A percentile compares a stretch with the other conserved stretches of the same genome.
These are phyloP conservation scores for Sphagnum contortum DNA, from an alignment of 225 moss, liverwort and hornwort genomes.

Conservation along the genomic window DNA sequence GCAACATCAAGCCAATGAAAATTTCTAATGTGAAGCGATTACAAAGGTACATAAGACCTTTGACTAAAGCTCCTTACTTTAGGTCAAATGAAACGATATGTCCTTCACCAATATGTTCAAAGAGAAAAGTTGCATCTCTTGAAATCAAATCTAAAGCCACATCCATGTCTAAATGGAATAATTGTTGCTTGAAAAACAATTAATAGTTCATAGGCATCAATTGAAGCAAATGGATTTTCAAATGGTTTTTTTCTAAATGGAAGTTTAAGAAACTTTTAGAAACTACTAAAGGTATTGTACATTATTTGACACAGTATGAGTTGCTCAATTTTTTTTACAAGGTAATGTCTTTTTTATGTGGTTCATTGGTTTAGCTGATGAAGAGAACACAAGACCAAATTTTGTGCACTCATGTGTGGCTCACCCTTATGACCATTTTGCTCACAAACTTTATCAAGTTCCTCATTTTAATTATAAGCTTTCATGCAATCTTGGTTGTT, in stretches of 20 bases:
- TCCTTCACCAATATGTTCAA: constrained; percentile 29
- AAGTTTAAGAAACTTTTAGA: constrained; percentile 7
- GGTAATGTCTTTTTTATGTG: constrained; percentile 8
- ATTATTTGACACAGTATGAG: constrained; percentile 17
- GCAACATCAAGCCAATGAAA: constrained; percentile 92
- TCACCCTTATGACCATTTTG: constrained; percentile 18
- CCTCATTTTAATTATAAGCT: constrained; percentile 1
- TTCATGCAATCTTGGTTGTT: constrained; percentile 6
- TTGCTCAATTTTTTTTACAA: constrained; percentile 25
- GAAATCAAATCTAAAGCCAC: constrained; percentile 41
- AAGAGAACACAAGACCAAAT: constrained; percentile 15
- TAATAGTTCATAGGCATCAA: neutral
- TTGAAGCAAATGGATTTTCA: constrained; percentile 6
- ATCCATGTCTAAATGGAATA: constrained; percentile 52
- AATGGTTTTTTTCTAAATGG: neutral
- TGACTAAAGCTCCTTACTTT: constrained; percentile 12
- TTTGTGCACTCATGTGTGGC: constrained; percentile 13
- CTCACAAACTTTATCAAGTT: constrained; percentile 7
- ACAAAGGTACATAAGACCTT: constrained; percentile 53
- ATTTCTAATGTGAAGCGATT: constrained; percentile 65
- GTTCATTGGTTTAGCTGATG: constrained; percentile 19
- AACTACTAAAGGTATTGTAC: constrained; percentile 25
- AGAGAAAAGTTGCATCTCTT: constrained; percentile 56
- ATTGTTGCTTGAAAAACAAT: constrained; percentile 43
- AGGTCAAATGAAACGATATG: constrained; percentile 27